These are phyloP conservation scores for Vachellia pachyceras DNA, from an alignment of 306 rosid genomes.

Conservation along the genomic window DNA sequence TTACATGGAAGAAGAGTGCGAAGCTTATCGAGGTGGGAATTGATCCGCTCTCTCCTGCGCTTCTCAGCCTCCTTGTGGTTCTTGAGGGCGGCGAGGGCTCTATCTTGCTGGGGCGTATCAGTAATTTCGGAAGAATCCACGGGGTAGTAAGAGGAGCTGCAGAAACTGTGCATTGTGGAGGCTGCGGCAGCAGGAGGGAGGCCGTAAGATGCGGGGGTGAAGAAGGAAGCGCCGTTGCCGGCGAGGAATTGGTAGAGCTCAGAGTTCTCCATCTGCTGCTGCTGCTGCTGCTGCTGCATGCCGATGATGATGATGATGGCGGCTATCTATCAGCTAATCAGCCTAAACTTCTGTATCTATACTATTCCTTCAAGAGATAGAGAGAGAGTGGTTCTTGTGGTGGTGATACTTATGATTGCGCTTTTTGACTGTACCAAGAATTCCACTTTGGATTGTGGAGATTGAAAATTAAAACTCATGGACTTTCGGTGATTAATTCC, in stretches of 20 bases:
- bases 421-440: slow-evolving; percentile 54
- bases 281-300: slow-evolving; percentile 52
- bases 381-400: slow-evolving; percentile 27
- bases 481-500: slow-evolving; percentile 51
- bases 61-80: slow-evolving; percentile 98
- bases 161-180: slow-evolving; percentile 56
- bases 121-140: slow-evolving; percentile 55
- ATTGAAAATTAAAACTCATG: slow-evolving; percentile 23
- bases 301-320: not conserved
- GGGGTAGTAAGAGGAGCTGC: slow-evolving; percentile 73
- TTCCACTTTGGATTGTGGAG: slow-evolving; percentile 42
- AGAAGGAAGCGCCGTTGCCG: slow-evolving; percentile 48
- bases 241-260: slow-evolving; percentile 52
- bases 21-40: slow-evolving; percentile 87
- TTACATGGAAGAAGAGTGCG: slow-evolving; percentile 97
- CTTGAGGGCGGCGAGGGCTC: slow-evolving; percentile 85
- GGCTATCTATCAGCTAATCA: not conserved
- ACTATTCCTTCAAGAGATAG: not conserved
- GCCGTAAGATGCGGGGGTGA: slow-evolving; percentile 30
- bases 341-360: not conserved
- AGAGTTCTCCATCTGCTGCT: no score
- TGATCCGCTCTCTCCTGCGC: slow-evolving; percentile 87
- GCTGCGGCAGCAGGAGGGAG: slow-evolving; percentile 15
- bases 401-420: slow-evolving; percentile 50
- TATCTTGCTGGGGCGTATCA: slow-evolving; percentile 61